Evolutionary conservation across 2,329 filamentous ascomycete species (phyloP), one percentile per base, ranked within the genome.

Genomic region (Keithomyces neogunnii): DNA sequence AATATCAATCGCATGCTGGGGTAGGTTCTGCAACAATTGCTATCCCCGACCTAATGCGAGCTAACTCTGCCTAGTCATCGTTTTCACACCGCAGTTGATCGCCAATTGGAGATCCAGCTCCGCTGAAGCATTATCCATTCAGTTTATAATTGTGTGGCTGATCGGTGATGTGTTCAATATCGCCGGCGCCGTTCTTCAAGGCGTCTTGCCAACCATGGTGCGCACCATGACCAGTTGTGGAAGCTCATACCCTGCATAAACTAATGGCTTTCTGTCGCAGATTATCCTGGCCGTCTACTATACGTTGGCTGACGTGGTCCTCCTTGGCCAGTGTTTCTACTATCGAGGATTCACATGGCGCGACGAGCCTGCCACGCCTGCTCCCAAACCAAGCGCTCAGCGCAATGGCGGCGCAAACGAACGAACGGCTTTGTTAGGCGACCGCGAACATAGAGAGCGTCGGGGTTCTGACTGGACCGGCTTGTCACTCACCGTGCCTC

Each of bases 121-220:
- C 40, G 89, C 90, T 52, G 89, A 96, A 65, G 92, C 90, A 2
- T 77, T 97, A 1, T 95, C 89, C 0, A 80, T 96, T 11, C 85
- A 92, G 51, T 99, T 97, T 73, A 84, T 97, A 63, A 84, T 95
- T 54, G 81, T 95, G 62, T 99, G 93, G 93, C 78, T 96, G 2
- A 77, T 85, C 1, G 93, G 93, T 49, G 93, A 99, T 82, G 84
- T 96, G 58, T 96, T 96, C 76, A 97, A 97, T 66, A 95, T 96
- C 56, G 76, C 95, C 3, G 92, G 92, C n/a, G 88, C 90, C 19
- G 82, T 96, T 13, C 69, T 96, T 9, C 92, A 97, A 67, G 87
- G 88, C 51, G 92, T 99, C 5, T 70, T 97, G 50, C 91, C 93
- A 1, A 99, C 92, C 0, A 96, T 97, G 90, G 80, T 84, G 64